Conservation (phyloP, 768 basidiomycete species). For the Amanita exitialis region DNA sequence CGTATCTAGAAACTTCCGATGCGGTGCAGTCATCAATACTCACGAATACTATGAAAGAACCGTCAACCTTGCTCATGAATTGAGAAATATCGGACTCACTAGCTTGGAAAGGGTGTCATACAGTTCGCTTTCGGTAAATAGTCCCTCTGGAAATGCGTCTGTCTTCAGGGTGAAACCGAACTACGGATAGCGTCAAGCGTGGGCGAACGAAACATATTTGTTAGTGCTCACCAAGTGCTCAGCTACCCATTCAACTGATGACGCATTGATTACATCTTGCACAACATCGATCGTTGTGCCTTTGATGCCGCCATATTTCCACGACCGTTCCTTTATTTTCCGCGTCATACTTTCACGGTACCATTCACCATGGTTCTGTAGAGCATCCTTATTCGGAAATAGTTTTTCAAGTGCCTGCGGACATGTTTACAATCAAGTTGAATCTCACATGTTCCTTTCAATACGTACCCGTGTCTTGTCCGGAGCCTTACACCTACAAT, state of each 20-base stretch:
- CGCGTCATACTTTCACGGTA: constrained; percentile 17
- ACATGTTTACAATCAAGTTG: neutral
- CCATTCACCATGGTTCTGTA: constrained; percentile 19
- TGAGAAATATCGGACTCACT: constrained; percentile 13
- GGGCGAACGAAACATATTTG: neutral
- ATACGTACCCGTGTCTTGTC: constrained; percentile 22
- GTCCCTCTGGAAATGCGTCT: constrained; percentile 28
- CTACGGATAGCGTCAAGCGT: constrained; percentile 12
- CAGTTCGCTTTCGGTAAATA: constrained; percentile 36
- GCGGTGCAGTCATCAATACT: neutral
- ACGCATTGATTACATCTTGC: constrained; percentile 36
- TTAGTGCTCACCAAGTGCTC: constrained; percentile 4
- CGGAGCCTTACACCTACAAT: neutral
- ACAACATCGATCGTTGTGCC: constrained; percentile 36
- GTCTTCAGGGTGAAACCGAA: constrained; percentile 39
- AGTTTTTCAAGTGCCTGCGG: constrained; percentile 20
- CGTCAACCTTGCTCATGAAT: neutral
- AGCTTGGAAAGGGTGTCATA: constrained; percentile 31
- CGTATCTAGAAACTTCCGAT: neutral
- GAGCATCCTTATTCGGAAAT: constrained; percentile 23
- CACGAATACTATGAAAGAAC: constrained; percentile 2
- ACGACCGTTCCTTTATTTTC: constrained; percentile 23
- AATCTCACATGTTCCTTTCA: constrained; percentile 11
- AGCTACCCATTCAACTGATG: constrained; percentile 20
- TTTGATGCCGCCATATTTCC: constrained; percentile 21